Base-by-base conservation (phyloP, 2,329 filamentous ascomycete genomes). In the Colletotrichum karsti region DNA sequence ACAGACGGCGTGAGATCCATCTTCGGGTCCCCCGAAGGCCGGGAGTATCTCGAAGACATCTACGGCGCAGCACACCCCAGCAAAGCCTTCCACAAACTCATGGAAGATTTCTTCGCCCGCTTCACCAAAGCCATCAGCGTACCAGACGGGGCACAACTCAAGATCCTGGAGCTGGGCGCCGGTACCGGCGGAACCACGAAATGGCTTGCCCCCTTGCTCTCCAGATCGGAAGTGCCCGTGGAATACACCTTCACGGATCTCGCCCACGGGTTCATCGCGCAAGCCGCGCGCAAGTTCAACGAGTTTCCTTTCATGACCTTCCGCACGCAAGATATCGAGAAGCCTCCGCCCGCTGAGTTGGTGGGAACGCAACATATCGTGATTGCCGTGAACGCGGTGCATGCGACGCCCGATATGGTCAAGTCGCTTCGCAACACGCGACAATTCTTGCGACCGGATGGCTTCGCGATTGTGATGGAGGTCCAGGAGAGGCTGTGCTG, bases 161-260 rank as follows among this genome's bases (percentile, higher is more conserved):
- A 59, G 26, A 39, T 64, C 2, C 54, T 64, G 7, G 61, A 64
- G 26, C 35, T 64, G 12, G 61, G 61, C 1, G 61, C 61, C 9
- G 61, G 61, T 12, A 64, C 61, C 5, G 61, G 61, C 1, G 42
- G 61, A 4, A 64, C 61, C 18, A 48, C 54, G 2, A 64, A 64
- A 13, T 64, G 61, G 61, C 44, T 64, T 1, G 67, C 77, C 10
- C 74, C 74, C 0, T 22, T 74, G 1, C 72, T 83, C 2, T 73
- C 72, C 1, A 22, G 46, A 0, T 67, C 74, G 2, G 74, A 74
- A 6, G 59, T 77, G 1, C 72, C 75, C 0, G 73, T 80, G 24
- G 72, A 75, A 44, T 83, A 83, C 66, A 80, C 77, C 1, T 80
- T 83, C 57, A 82, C 82, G 1, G 81, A 84, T 42, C 65, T 83